Percentiles rank a stretch among this genome's conserved stretches.
These are phyloP conservation scores for Pistacia atlantica DNA, from an alignment of 345 rosid genomes.

Conservation along the genomic window DNA sequence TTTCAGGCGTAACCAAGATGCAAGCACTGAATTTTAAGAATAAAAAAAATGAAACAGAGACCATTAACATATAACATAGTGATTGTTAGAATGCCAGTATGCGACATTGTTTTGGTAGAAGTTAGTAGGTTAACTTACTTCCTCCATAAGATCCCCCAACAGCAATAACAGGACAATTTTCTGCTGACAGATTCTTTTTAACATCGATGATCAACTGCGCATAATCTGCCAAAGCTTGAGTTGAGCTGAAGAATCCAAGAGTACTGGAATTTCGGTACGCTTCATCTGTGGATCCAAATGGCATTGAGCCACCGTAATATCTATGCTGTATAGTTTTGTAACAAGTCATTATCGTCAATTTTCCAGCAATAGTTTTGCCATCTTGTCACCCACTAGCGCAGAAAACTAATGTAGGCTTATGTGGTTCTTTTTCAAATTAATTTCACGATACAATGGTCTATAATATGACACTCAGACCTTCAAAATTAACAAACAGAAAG, in stretches of 20 bases:
- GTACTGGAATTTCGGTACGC: constrained; percentile 23
- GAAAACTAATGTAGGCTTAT: too few relatives aligned
- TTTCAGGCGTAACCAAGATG: constrained; percentile 37
- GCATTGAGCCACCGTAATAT: constrained; percentile 34
- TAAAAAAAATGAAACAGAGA: not conserved
- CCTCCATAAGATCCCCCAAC: constrained; percentile 41
- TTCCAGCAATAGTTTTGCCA: not conserved
- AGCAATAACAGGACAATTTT: constrained; percentile 29
- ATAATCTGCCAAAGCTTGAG: constrained; percentile 39
- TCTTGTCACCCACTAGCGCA: too few relatives aligned
- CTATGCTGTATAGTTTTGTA: constrained; percentile 23
- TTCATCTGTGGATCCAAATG: constrained; percentile 31
- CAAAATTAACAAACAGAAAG: too few relatives aligned
- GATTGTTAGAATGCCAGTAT: too few relatives aligned
- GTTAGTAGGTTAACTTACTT: constrained; percentile 12
- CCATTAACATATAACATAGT: too few relatives aligned
- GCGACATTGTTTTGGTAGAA: not conserved
- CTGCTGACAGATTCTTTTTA: constrained; percentile 28
- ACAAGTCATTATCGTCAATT: not conserved
- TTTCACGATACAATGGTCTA: too few relatives aligned
- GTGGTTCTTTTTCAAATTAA: too few relatives aligned
- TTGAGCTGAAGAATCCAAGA: constrained; percentile 34
- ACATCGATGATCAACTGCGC: constrained; percentile 31
- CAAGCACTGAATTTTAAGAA: constrained; percentile 22
- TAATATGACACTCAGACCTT: too few relatives aligned